Evolutionary conservation across 495 filamentous ascomycete genomes (phyloP), one percentile per base, ranked within the genome.

Genomic region (Chaetomidium leptoderma): DNA sequence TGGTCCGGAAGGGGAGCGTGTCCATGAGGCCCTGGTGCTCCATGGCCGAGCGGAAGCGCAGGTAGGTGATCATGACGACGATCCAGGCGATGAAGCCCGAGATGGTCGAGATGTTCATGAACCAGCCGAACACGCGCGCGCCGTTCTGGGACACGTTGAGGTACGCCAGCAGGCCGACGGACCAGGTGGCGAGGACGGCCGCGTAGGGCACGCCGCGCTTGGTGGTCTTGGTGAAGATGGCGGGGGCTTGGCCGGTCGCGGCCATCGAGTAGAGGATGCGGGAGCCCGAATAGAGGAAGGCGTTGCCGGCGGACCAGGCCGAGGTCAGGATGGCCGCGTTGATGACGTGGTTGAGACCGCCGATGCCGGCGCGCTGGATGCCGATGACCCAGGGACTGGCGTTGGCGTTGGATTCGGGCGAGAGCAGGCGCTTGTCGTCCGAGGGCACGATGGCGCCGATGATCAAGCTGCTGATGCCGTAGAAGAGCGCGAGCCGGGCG

Each of bases 211-310:
- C 84, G 16, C 86, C 86, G 29, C 71, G 68, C 33, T 68, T 73
- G 40, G 77, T 81, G 30, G 81, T 86, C 19, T 57, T 69, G 24
- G 60, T 57, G 59, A 91, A 78, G 55, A 85, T 59, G 0, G 64
- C 66, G 0, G 88, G 88, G 0, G 88, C 88, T 33, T 85, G 82
- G 7, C 85, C 80, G 52, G 84, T 75, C 13, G 70, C 49, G 1
- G 87, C 85, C 60, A 89, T 79, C 19, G 83, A 84, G 64, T 88
- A 87, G 7, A 92, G 77, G 53, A 86, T 86, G n/a, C 90, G 83
- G 0, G 84, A 87, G n/a, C 86, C 88, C 32, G 86, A 89, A 73
- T 90, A 92, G 53, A 91, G 76, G 76, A 88, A 90, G 2, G 87
- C 85, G 65, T 95, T 95, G 47, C 82, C 88, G 29, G 76, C 76